Evolutionary conservation across 192 early-diverging fungal genomes (phyloP).

Genomic region (Pilaira anomala): DNA sequence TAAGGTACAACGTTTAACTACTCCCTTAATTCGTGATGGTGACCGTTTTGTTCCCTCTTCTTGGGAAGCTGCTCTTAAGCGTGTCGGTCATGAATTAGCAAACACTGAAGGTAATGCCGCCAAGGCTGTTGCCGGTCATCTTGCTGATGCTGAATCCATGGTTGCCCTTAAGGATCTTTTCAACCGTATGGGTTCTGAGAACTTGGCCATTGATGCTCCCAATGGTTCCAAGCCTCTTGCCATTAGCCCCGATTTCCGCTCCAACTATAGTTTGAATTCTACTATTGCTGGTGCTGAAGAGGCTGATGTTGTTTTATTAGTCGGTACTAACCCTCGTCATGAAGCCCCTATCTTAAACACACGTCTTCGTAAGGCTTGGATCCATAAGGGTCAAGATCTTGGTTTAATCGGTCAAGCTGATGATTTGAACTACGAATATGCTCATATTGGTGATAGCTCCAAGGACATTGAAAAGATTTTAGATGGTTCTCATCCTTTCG

Average conservation of each 20-base stretch:
- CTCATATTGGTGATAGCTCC: conserved; percentile 70
- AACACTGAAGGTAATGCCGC: conserved; percentile 60
- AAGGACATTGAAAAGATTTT: conserved; percentile 67
- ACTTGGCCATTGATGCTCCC: conserved; percentile 70
- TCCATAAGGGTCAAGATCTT: conserved; percentile 76
- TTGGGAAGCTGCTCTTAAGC: conserved; percentile 83
- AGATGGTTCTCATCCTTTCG: conserved; percentile 69
- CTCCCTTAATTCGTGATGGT: conserved; percentile 82
- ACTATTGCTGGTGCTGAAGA: conserved; percentile 87
- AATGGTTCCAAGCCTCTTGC: conserved; percentile 48
- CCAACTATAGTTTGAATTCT: conserved; percentile 85
- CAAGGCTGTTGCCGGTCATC: conserved; percentile 85
- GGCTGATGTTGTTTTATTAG: conserved; percentile 86
- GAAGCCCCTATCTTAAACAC: conserved; percentile 96
- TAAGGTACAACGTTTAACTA: conserved; percentile 92
- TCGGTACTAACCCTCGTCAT: conserved; percentile 95
- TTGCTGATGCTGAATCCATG: conserved; percentile 92
- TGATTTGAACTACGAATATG: conserved; percentile 89
- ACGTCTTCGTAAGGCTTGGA: conserved; percentile 90
- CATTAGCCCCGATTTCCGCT: conserved; percentile 74
- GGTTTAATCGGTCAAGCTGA: conserved; percentile 76
- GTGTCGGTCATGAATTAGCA: conserved; percentile 63
- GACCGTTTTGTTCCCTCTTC: conserved; percentile 78
- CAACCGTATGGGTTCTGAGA: conserved; percentile 83
- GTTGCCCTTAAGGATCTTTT: conserved; percentile 95